Base-by-base conservation (phyloP, 768 basidiomycete species). In the Inosperma sp. region DNA sequence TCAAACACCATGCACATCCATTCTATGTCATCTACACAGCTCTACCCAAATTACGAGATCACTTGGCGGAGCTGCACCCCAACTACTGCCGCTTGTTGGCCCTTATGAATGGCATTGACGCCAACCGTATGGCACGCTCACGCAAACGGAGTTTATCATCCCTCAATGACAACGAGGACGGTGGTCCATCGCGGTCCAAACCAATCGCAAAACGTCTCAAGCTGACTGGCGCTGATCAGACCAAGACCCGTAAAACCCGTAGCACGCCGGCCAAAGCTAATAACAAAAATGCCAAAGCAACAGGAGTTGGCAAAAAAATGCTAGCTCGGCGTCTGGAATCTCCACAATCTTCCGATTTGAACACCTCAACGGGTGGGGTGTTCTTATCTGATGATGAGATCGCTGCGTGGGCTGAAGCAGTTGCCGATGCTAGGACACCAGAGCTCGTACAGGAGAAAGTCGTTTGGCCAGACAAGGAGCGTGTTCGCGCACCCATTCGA, bases 351-450 rank as follows among this genome's bases (percentile, higher is more conserved):
- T 46, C 45, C 45, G 26, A 25, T 46, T 2, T 46, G 2, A 33
- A 5, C 21, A n/a, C n/a, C n/a, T n/a, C n/a, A n/a, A n/a, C n/a
- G n/a, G 16, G 4, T 9, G 25, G 34, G 44, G 14, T 31, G 30
- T 45, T 33, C 44, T 45, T 45, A 45, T 45, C 31, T 46, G 45
- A 46, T 46, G 30, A 46, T n/a, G 45, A 46, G 45, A 16, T 46
- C 45, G 25, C 44, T 7, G 22, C 45, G 14, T 46, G 45, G 45
- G 7, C 5, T 8, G 45, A 9, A 10, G 31, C 2, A 33, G 45
- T 34, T 16, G 2, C 22, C 25, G 45, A 8, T 34, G 45, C 2
- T n/a, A 33, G 45, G 22, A 6, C 31, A 46, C 30, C 1, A 21
- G 5, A 12, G 8, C 30, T 7, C 10, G 25, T 16, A 33, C 30